Base-by-base conservation (phyloP, 2,329 filamentous ascomycete species). In the Nemania serpens region DNA sequence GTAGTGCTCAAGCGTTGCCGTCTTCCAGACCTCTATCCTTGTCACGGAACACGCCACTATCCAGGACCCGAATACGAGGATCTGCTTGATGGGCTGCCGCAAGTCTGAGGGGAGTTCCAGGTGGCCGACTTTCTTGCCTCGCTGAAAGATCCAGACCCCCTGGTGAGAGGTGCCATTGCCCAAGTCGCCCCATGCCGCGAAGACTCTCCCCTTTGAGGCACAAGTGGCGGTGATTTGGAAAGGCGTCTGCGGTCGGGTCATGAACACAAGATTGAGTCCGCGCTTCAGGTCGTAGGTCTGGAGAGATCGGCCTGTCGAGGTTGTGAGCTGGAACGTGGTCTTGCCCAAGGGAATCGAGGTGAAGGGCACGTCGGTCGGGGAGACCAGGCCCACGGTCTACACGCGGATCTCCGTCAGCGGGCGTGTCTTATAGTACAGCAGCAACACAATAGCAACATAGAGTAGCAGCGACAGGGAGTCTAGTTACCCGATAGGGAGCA, bases 251-350 rank as follows among this genome's bases (percentile, higher is more conserved):
- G 96, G 95, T 53, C 93, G 85, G 18, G 91, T 97, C 62, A 99
- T 85, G 76, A 99, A 99, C 71, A 98, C 87, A 51, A 99, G 86
- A 70, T 96, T 94, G 63, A 99, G 84, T 48, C 94, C 94, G 70
- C 89, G 87, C 75, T 90, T 91, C 63, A 99, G 80, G 74, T 99
- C 95, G 79, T 99, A 99, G 0, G 95, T 99, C 77, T 99, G 95
- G 48, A 99, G 84, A 61, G 89, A 91, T 70, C 88, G 86, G 64
- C 94, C 95, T 63, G 96, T 91, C 0, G 92, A 98, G 33, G 95
- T 99, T 36, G 95, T 98, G 76, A 99, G 92, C 75, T 99, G 95
- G 74, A 97, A 99, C 3, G 93, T 96, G 0, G 91, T 94, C 77
- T 96, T 97, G 59, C 95, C 95, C 15, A 97, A 82, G 0, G 94